These are phyloP conservation scores for Prunus salicina DNA, from an alignment of 306 rosid species.

Conservation along the genomic window DNA sequence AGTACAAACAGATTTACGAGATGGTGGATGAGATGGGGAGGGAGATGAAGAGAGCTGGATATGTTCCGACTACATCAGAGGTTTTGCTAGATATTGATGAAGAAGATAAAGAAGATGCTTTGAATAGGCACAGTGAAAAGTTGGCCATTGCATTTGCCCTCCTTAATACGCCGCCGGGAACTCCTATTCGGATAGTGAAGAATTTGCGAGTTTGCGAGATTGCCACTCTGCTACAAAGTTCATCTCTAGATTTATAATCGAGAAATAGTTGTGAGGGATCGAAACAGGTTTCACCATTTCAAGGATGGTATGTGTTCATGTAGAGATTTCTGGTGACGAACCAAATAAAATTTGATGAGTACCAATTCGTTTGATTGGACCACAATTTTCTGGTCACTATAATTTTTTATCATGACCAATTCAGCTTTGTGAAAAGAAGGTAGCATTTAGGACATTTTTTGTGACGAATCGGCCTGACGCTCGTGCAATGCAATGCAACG, in stretches of 20 bases:
- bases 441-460: no score
- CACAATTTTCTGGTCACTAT: no score
- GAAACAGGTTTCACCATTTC: conserved; percentile 86
- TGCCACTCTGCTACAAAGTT: conserved; percentile 87
- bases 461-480: no score
- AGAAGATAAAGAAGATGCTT: conserved; percentile 82
- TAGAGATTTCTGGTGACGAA: conserved; percentile 74
- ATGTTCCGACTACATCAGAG: conserved; percentile 71
- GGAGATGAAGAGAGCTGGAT: conserved; percentile 78
- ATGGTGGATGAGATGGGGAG: conserved; percentile 88
- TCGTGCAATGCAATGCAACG: no score
- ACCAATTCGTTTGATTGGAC: background rate
- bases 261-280: conserved; percentile 79
- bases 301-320: conserved; percentile 73
- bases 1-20: conserved; percentile 61
- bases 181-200: conserved; percentile 82
- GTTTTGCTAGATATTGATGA: conserved; percentile 84
- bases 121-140: conserved; percentile 81
- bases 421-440: no score
- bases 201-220: conserved; percentile 83
- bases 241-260: conserved; percentile 73
- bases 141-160: conserved; percentile 92
- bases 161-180: conserved; percentile 60
- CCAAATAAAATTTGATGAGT: background rate
- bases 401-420: background rate